These are phyloP conservation scores for Salix exigua DNA, from an alignment of 345 rosid species.

Conservation along the genomic window DNA sequence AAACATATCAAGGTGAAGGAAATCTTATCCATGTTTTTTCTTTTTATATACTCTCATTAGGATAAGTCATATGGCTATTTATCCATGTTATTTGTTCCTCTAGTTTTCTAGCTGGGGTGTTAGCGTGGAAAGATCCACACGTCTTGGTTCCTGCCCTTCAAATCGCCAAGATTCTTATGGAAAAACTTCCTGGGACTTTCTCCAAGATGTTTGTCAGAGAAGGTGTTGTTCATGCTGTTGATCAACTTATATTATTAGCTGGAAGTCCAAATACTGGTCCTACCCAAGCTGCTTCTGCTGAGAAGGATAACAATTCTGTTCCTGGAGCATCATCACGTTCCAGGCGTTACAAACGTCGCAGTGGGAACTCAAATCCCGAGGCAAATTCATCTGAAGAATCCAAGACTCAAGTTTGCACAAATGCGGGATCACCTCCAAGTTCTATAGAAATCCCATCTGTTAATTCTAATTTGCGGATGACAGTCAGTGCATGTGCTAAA, in stretches of 20 bases:
- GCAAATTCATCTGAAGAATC: constrained; percentile 62
- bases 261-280: constrained; percentile 47
- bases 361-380: constrained; percentile 61
- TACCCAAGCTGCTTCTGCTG: constrained; percentile 49
- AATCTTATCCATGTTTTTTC: neutral
- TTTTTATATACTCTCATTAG: neutral
- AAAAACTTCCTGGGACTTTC: constrained; percentile 94
- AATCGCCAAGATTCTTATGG: constrained; percentile 96
- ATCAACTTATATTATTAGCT: constrained; percentile 75
- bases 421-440: constrained; percentile 63
- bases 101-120: constrained; percentile 95
- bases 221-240: constrained; percentile 98
- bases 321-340: constrained; percentile 72
- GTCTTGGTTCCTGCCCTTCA: constrained; percentile 96
- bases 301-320: constrained; percentile 72
- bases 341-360: constrained; percentile 83
- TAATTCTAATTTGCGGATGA: constrained; percentile 59
- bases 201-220: constrained; percentile 93
- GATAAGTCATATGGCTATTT: constrained; percentile 2
- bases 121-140: constrained; percentile 99
- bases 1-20: constrained; percentile 82
- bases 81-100: constrained; percentile 17
- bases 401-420: constrained; percentile 48
- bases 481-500: constrained; percentile 84
- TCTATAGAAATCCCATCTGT: constrained; percentile 60